Conservation (phyloP, 345 rosid species). For the Eutrema heterophyllum region DNA sequence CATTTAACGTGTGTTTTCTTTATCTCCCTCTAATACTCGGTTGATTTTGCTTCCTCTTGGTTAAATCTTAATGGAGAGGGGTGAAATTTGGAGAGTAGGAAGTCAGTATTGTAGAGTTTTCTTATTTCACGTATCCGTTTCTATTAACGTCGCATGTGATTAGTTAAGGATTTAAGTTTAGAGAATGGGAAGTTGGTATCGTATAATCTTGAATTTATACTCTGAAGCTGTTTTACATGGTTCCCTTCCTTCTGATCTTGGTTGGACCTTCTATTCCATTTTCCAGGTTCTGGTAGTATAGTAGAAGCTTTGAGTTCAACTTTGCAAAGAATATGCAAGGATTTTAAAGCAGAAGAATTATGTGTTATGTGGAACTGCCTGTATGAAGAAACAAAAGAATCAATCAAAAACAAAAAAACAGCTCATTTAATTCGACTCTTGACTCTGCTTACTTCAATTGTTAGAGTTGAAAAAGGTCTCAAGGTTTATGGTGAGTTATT, state of each 20-base stretch:
- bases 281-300: constrained; percentile 40
- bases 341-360: constrained; percentile 45
- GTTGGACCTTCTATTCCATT: constrained; percentile 3
- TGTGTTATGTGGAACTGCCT: constrained; percentile 50
- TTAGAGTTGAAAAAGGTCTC: constrained; percentile 38
- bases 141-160: neutral
- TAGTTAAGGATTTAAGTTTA: neutral
- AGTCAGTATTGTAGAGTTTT: too few species aligned
- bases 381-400: constrained; percentile 36
- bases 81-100: too few species aligned
- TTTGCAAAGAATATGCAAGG: constrained; percentile 51
- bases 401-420: constrained; percentile 21
- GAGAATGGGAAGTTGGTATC: neutral
- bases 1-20: neutral
- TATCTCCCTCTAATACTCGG: neutral
- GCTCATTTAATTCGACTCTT: constrained; percentile 44
- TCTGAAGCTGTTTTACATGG: neutral
- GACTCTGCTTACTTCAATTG: constrained; percentile 41
- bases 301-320: constrained; percentile 51
- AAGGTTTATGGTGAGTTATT: constrained; percentile 47
- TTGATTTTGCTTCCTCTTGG: too few species aligned
- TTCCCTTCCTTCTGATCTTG: neutral
- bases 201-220: neutral
- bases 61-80: too few species aligned
- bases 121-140: neutral